phyloP scores from a whole-genome alignment of 1,284 basidiomycete genomes.

The Melampsora larici-populina region DNA sequence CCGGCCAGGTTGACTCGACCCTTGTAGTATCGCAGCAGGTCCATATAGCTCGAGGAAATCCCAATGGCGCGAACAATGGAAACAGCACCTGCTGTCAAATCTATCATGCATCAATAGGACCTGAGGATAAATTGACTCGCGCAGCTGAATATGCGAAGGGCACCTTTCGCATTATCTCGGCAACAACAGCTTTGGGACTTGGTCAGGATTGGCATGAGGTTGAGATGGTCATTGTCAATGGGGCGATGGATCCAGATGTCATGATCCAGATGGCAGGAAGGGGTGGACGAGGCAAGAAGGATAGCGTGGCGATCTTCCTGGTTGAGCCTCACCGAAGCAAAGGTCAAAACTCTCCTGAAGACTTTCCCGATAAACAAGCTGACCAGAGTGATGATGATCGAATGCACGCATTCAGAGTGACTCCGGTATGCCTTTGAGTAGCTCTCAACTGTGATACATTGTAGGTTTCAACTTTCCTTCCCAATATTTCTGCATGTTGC shows the following conservation, averaged over 20 bases:
- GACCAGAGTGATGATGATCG: conserved; percentile 10
- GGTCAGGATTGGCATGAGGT: conserved; percentile 19
- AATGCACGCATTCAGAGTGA: conserved; percentile 19
- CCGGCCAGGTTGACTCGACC: background rate
- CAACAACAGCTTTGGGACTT: conserved; percentile 8
- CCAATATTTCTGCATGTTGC: background rate
- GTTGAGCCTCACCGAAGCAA: background rate
- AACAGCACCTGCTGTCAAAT: background rate
- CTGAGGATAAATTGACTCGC: conserved; percentile 4
- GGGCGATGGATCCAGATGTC: background rate
- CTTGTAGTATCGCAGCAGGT: background rate
- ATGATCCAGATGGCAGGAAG: conserved; percentile 11
- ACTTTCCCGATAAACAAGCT: background rate
- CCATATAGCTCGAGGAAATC: background rate
- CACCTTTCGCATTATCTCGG: background rate
- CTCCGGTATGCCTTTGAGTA: conserved; percentile 2
- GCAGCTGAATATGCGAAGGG: background rate
- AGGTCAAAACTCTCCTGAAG: conserved; percentile 6
- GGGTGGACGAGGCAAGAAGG: background rate
- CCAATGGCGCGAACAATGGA: background rate
- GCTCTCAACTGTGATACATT: conserved; percentile 3
- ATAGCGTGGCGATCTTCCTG: background rate
- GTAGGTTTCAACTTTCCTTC: background rate
- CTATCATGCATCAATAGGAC: conserved; percentile 4
- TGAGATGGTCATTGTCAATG: background rate